Evolutionary conservation across 768 basidiomycete species (phyloP).

Genomic region (Russula sp.): DNA sequence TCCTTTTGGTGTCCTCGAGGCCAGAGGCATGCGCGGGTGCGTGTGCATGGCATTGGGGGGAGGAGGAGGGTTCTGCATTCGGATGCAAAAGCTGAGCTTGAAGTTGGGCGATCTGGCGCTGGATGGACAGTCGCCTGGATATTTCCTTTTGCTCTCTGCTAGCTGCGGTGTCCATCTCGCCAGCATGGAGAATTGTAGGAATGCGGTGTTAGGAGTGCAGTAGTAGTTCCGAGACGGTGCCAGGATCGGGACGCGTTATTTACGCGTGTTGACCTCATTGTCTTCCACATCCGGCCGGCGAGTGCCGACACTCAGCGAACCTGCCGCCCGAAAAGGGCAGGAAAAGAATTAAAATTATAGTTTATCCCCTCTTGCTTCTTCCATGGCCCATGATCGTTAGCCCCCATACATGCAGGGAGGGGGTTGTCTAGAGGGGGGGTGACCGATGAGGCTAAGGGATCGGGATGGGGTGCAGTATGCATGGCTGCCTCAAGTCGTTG

Average conservation of each 20-base stretch:
- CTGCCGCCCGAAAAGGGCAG: not conserved
- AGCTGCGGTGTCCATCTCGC: slow-evolving; percentile 50
- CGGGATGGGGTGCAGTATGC: no score
- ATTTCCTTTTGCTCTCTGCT: slow-evolving; percentile 34
- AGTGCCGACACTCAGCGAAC: slow-evolving; percentile 19
- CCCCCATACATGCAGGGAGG: no score
- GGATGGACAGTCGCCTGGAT: slow-evolving; percentile 42
- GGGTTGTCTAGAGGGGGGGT: no score
- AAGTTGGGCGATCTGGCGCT: slow-evolving; percentile 46
- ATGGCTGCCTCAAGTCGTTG: no score
- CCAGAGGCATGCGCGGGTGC: slow-evolving; percentile 21
- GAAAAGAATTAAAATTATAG: not conserved
- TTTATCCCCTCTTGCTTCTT: no score
- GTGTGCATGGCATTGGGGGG: no score
- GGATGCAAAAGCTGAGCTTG: slow-evolving; percentile 45
- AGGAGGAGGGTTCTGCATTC: slow-evolving; percentile 23
- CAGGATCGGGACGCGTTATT: slow-evolving; percentile 27
- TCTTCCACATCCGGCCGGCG: not conserved
- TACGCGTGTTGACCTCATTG: slow-evolving; percentile 21
- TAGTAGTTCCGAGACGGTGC: not conserved
- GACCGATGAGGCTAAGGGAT: slow-evolving; percentile 1
- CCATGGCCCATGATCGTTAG: no score
- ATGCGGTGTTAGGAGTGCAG: not conserved
- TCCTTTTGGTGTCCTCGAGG: slow-evolving; percentile 41
- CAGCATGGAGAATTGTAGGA: not conserved